Base-by-base conservation (phyloP, 2,329 filamentous ascomycete species). In the Scytalidium sp. region DNA sequence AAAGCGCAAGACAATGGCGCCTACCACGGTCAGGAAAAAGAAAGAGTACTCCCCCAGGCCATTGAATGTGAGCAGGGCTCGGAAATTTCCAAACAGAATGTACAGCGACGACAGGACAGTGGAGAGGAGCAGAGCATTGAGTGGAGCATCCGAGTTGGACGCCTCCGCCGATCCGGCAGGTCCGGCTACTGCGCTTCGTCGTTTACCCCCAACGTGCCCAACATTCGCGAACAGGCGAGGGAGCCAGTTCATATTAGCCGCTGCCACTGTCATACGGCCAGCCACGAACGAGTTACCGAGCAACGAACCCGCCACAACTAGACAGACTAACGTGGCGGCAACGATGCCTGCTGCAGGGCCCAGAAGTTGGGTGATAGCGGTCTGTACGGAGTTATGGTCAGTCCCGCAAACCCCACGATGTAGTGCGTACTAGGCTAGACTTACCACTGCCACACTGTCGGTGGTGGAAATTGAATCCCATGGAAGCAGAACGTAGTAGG, bases 271-370 rank as follows among this genome's bases (percentile, higher is more conserved):
- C 73, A 85, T 81, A 22, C 82, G 76, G 8, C 81, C 78, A 0
- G 78, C 77, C 0, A 84, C 76, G 55, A 85, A 85, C 0, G 81
- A 81, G 60, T 84, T 85, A 20, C 80, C 79, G 0, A 83, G 75
- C 0, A 85, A 69, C 1, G 82, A 83, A 2, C 82, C 82, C 1
- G 79, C 80, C 3, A 84, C 81, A 0, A 84, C 81, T 0, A 84
- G 63, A 53, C 79, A 83, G 39, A 85, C 79, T 1, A 85, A 63
- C 0, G 77, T 56, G 1, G 81, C 81, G 2, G 81, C 74, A 0
- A 76, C 53, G 36, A 82, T 72, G 3, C 80, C 82, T 44, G 77
- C 76, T 0, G 64, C 71, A 0, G 67, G 70, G 2, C 82, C 82
- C 1, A 85, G 60, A 1, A 85, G 75, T 43, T 68, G 74, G 19